Evolutionary conservation across 208 protist species (phyloP).

Genomic region (Acanthamoeba sp.): DNA sequence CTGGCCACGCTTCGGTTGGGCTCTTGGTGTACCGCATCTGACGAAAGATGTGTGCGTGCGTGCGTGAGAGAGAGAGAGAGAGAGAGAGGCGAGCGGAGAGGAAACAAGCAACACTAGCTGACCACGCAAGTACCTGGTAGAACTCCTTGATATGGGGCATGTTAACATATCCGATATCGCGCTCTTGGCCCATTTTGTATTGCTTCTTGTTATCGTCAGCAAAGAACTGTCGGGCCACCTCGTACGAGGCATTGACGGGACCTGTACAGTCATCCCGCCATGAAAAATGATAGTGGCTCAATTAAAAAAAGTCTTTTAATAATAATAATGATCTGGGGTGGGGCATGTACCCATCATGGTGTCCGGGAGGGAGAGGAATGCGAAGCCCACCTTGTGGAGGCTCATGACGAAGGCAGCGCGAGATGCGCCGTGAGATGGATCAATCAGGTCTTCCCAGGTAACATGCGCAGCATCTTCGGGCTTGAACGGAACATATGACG

Average conservation of each 20-base stretch:
- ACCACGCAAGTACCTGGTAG: constrained; percentile 6
- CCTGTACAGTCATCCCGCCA: no score
- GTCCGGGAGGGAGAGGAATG: constrained; percentile 1
- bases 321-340: not conserved
- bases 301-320: not conserved
- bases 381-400: not conserved
- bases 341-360: constrained; percentile 5
- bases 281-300: not conserved
- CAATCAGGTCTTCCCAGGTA: not conserved
- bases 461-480: constrained; percentile 2
- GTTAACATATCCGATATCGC: constrained; percentile 39
- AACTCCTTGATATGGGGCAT: constrained; percentile 61
- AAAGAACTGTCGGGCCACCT: constrained; percentile 28
- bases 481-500: not conserved
- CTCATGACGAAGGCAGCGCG: not conserved
- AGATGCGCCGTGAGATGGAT: not conserved
- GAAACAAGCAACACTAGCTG: not conserved
- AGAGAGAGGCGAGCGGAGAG: not conserved
- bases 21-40: constrained; percentile 62
- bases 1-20: not conserved
- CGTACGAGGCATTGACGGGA: not conserved
- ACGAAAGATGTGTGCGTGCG: no score
- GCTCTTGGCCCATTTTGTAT: not conserved
- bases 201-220: not conserved
- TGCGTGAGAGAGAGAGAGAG: no score